phyloP scores from a whole-genome alignment of 352 stramenopile species.

The Phytophthora tubulina region DNA sequence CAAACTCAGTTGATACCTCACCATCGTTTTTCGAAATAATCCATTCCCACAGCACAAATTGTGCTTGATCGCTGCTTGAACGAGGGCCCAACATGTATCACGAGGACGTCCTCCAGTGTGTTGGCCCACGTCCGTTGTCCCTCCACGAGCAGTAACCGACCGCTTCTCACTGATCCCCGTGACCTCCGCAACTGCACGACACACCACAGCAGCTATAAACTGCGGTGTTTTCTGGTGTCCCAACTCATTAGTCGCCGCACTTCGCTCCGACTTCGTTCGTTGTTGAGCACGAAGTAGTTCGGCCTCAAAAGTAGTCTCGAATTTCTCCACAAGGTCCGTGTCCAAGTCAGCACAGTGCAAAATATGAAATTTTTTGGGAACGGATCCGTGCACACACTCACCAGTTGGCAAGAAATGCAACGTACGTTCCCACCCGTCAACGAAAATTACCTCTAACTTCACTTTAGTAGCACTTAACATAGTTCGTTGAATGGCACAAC shows the following conservation, averaged over 20 bases:
- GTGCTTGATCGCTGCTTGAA: conserved; percentile 44
- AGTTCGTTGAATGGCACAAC: conserved; percentile 48
- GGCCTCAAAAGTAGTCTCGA: conserved; percentile 16
- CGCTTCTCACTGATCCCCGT: neutral
- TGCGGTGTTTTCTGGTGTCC: conserved; percentile 67
- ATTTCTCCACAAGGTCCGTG: conserved; percentile 9
- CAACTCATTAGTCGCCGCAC: conserved; percentile 37
- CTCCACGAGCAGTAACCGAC: conserved; percentile 41
- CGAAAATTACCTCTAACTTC: conserved; percentile 50
- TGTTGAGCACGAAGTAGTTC: conserved; percentile 42
- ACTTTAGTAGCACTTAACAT: conserved; percentile 27
- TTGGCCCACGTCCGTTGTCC: conserved; percentile 59
- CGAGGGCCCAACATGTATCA: conserved; percentile 69
- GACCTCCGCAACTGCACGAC: conserved; percentile 11
- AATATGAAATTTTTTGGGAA: conserved; percentile 36
- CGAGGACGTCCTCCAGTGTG: conserved; percentile 56
- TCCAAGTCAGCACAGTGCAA: conserved; percentile 48
- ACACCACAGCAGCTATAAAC: conserved; percentile 51
- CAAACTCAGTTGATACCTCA: conserved; percentile 40
- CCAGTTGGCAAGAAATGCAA: conserved; percentile 46
- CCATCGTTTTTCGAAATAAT: conserved; percentile 50
- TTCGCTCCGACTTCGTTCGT: conserved; percentile 41
- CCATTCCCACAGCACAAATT: conserved; percentile 43
- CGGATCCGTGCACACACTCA: conserved; percentile 49
- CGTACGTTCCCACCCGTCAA: conserved; percentile 51